Evolutionary conservation across 2,329 filamentous ascomycete species (phyloP).

Genomic region (Coleophoma cylindrospora): DNA sequence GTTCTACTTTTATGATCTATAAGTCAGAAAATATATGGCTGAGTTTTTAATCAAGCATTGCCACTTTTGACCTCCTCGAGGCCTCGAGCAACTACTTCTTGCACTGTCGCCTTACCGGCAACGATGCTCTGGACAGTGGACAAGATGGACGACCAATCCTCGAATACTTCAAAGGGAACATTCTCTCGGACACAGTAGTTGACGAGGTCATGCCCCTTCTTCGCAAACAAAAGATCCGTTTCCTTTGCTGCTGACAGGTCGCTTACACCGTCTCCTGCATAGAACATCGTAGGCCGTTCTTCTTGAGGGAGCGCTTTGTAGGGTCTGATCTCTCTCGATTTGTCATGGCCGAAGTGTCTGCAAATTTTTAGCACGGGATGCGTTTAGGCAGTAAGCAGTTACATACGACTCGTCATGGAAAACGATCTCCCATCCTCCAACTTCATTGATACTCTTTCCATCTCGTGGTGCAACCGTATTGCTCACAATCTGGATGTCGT

Average conservation of each 20-base stretch:
- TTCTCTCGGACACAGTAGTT: constrained; percentile 79
- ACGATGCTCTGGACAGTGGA: constrained; percentile 71
- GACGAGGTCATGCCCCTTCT: constrained; percentile 84
- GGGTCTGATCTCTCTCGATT: constrained; percentile 83
- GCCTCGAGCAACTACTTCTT: constrained; percentile 55
- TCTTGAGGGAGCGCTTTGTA: constrained; percentile 68
- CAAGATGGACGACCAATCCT: constrained; percentile 77
- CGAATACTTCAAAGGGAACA: constrained; percentile 83
- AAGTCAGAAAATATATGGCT: neutral
- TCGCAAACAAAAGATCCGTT: constrained; percentile 90
- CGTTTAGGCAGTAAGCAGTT: neutral
- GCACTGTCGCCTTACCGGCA: constrained; percentile 64
- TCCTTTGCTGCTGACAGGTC: constrained; percentile 89
- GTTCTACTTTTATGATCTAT: constrained; percentile 3
- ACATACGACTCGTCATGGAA: constrained; percentile 79
- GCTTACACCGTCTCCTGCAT: constrained; percentile 91
- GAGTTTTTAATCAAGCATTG: constrained; percentile 6
- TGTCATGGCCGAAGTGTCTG: constrained; percentile 84
- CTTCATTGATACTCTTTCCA: constrained; percentile 71
- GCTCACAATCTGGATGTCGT: constrained; percentile 83
- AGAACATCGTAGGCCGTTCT: constrained; percentile 79
- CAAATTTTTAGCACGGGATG: neutral
- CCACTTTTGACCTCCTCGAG: constrained; percentile 19
- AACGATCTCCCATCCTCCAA: constrained; percentile 80
- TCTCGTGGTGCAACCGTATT: constrained; percentile 68